Conservation (phyloP, 208 protist species). For the Leishmania tropica region DNA sequence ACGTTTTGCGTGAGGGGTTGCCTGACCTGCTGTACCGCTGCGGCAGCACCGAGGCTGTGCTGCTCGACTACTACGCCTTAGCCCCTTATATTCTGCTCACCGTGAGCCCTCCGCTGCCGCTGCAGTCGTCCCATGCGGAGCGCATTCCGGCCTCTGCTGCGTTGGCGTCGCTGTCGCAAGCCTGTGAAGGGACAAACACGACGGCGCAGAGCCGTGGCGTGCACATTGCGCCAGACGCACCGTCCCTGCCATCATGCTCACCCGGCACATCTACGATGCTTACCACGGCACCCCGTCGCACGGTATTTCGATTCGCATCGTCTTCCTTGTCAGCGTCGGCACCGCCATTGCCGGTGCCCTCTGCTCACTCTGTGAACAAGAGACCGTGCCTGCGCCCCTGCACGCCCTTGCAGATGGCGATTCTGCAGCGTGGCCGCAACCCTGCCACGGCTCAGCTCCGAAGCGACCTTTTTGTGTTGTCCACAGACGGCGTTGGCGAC, state of each 20-base stretch:
- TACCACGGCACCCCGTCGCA: slow-evolving; percentile 21
- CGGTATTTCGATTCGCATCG: slow-evolving; percentile 37
- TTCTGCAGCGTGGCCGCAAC: slow-evolving; percentile 25
- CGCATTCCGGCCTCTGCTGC: not conserved
- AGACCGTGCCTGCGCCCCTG: slow-evolving; percentile 8
- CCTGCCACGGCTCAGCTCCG: slow-evolving; percentile 16
- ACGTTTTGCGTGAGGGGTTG: slow-evolving; percentile 72
- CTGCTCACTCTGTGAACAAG: not conserved
- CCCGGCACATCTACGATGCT: not conserved
- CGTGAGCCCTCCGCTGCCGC: slow-evolving; percentile 6
- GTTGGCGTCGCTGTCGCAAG: not conserved
- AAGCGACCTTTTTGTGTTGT: slow-evolving; percentile 4
- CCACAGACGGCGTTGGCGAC: too few relatives aligned
- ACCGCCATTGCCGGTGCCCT: not conserved
- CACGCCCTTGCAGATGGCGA: slow-evolving; percentile 25
- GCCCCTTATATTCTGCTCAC: slow-evolving; percentile 70
- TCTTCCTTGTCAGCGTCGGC: slow-evolving; percentile 4
- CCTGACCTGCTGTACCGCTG: slow-evolving; percentile 53
- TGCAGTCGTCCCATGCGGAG: not conserved
- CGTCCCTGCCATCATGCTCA: not conserved
- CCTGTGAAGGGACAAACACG: not conserved
- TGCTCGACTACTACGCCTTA: slow-evolving; percentile 72
- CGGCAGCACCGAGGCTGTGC: slow-evolving; percentile 40
- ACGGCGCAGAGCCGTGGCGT: not conserved
- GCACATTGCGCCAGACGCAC: not conserved